Conservation (phyloP, 2,329 filamentous ascomycete genomes). For the Cytospora leucostoma region DNA sequence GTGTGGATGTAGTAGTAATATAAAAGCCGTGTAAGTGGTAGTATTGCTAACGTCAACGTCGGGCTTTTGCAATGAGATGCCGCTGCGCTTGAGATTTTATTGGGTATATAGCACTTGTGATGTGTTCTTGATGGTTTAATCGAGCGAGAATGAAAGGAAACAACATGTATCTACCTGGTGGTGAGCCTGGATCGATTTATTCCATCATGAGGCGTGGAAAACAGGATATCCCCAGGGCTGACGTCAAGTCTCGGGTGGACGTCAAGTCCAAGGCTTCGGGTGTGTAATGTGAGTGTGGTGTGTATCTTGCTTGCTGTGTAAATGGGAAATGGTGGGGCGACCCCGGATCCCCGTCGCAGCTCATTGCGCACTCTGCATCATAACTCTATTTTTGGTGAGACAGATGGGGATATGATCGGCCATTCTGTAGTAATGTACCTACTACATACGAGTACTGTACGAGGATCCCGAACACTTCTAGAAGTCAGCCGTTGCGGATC, state of each 20-base stretch:
- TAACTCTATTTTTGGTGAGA: not conserved
- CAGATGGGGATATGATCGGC: no score
- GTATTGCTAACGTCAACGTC: not conserved
- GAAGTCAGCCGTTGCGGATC: no score
- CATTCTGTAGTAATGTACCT: no score
- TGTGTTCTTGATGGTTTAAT: not conserved
- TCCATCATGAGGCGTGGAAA: slow-evolving; percentile 23
- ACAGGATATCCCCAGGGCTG: slow-evolving; percentile 27
- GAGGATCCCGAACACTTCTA: no score
- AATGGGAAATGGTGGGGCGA: slow-evolving; percentile 4
- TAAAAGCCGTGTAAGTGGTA: slow-evolving; percentile 1
- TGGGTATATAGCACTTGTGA: not conserved
- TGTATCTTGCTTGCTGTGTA: not conserved
- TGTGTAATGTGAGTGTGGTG: not conserved
- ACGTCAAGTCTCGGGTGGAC: slow-evolving; percentile 20
- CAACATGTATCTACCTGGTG: not conserved
- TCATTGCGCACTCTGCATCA: not conserved
- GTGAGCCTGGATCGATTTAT: slow-evolving; percentile 8
- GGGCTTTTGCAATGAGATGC: not conserved
- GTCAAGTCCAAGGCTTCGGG: slow-evolving; percentile 6
- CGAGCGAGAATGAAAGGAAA: not conserved
- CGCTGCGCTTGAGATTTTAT: not conserved
- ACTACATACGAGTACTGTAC: no score
- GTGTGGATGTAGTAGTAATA: not conserved
- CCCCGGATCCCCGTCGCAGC: slow-evolving; percentile 4